A percentile compares a stretch with the other conserved stretches of the same genome.
These are phyloP conservation scores for Candida takata DNA, from an alignment of 805 yeast species.

Conservation along the genomic window DNA sequence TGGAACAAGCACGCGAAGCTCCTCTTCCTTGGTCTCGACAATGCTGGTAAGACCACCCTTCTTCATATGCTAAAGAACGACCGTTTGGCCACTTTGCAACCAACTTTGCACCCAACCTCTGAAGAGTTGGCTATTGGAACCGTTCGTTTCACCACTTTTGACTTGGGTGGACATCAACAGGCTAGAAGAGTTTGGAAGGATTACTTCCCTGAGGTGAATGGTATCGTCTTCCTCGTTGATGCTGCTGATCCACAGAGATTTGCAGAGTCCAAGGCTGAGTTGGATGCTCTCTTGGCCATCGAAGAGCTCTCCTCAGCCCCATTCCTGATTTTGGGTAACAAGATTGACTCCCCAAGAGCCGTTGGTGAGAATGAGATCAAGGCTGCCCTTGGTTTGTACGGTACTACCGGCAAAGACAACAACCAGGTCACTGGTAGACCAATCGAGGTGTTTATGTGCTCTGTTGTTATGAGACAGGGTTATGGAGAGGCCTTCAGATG, in stretches of 20 bases:
- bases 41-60: constrained; percentile 94
- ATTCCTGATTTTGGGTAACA: constrained; percentile 90
- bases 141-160: constrained; percentile 95
- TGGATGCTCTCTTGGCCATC: constrained; percentile 86
- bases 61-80: constrained; percentile 87
- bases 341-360: constrained; percentile 90
- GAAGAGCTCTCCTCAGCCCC: constrained; percentile 90
- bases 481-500: constrained; percentile 98
- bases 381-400: constrained; percentile 78
- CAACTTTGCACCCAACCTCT: constrained; percentile 97
- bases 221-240: constrained; percentile 93
- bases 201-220: constrained; percentile 98
- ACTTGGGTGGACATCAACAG: constrained; percentile 96
- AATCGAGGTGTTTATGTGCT: constrained; percentile 93
- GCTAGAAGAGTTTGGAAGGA: constrained; percentile 99
- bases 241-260: constrained; percentile 96
- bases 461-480: constrained; percentile 97
- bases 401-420: constrained; percentile 86
- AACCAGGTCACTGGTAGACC: constrained; percentile 74
- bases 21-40: constrained; percentile 91
- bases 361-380: constrained; percentile 92
- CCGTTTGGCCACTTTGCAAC: constrained; percentile 94
- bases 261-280: constrained; percentile 89
- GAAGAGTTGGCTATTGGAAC: constrained; percentile 97
- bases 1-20: constrained; percentile 96